Evolutionary conservation across 768 basidiomycete species (phyloP).

Genomic region (Cystofilobasidium ferigula): DNA sequence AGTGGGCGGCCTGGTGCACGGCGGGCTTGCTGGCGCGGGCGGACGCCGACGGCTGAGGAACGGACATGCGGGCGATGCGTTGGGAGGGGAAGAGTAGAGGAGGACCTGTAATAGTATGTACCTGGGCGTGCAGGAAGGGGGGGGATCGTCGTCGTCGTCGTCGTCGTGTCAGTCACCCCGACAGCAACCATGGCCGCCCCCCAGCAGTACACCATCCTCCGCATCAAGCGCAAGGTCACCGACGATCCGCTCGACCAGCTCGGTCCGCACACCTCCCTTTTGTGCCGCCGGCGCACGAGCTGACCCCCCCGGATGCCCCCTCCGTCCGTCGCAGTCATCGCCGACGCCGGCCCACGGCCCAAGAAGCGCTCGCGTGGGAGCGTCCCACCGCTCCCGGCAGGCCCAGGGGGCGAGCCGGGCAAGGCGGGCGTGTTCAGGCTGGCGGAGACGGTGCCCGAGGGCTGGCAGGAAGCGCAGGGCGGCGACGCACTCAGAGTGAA

Average conservation of each 20-base stretch:
- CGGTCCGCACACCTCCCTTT: conserved; percentile 29
- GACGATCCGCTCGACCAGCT: conserved; percentile 36
- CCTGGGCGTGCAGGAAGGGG: too few relatives aligned
- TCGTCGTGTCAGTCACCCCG: too few relatives aligned
- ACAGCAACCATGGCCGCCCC: too few relatives aligned
- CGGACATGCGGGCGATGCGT: background rate
- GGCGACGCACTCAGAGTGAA: conserved; percentile 35
- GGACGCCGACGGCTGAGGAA: background rate
- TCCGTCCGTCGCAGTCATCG: conserved; percentile 31
- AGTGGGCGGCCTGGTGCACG: conserved; percentile 8
- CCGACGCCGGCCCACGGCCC: conserved; percentile 30
- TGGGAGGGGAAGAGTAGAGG: background rate
- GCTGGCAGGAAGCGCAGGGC: conserved; percentile 36
- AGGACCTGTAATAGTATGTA: too few relatives aligned
- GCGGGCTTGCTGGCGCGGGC: background rate
- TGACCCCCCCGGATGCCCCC: background rate
- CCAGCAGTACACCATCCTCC: conserved; percentile 32
- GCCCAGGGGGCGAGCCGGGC: conserved; percentile 16
- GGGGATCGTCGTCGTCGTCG: too few relatives aligned
- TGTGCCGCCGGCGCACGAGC: background rate
- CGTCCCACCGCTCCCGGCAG: conserved; percentile 1
- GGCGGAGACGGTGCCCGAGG: conserved; percentile 37
- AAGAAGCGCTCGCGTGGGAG: conserved; percentile 29
- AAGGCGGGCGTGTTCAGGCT: conserved; percentile 38
- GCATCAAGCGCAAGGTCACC: conserved; percentile 40